A percentile compares a stretch with the other conserved stretches of the same genome.
Conservation (phyloP, 225 moss, liverwort and hornwort genomes). For the Climacium dendroides region DNA sequence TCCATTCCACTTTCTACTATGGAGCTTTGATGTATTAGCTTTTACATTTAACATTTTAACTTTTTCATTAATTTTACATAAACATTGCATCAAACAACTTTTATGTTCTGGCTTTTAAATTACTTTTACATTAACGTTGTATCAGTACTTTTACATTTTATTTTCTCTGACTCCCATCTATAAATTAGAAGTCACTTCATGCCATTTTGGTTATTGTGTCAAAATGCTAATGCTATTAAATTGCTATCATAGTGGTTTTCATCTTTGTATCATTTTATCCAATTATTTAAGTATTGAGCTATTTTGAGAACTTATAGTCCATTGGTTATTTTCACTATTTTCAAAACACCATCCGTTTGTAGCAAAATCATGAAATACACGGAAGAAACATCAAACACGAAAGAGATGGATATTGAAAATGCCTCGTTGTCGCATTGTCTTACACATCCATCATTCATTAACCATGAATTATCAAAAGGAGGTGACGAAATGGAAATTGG, state of each 20-base stretch:
- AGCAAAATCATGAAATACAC: background rate
- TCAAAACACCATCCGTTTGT: background rate
- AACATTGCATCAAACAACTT: no score
- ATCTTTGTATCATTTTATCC: background rate
- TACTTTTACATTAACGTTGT: background rate
- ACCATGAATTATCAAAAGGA: background rate
- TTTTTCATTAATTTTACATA: background rate
- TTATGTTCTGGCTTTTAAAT: no score
- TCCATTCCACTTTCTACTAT: no score
- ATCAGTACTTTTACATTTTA: background rate
- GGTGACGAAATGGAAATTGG: background rate
- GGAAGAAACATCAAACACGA: background rate
- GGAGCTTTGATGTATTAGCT: background rate
- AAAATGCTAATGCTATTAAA: accelerated
- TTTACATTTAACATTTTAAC: background rate
- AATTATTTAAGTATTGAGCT: no score
- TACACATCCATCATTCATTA: background rate
- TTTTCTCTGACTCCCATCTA: background rate
- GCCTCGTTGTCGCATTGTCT: background rate
- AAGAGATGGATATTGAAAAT: background rate
- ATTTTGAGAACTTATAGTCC: background rate
- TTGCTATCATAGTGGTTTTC: background rate
- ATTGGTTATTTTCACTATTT: background rate
- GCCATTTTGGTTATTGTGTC: background rate
- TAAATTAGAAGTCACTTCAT: background rate